A percentile compares a stretch with the other conserved stretches of the same genome.
These are phyloP conservation scores for Xylaria sp. DNA, from an alignment of 495 filamentous ascomycete genomes.

Conservation along the genomic window DNA sequence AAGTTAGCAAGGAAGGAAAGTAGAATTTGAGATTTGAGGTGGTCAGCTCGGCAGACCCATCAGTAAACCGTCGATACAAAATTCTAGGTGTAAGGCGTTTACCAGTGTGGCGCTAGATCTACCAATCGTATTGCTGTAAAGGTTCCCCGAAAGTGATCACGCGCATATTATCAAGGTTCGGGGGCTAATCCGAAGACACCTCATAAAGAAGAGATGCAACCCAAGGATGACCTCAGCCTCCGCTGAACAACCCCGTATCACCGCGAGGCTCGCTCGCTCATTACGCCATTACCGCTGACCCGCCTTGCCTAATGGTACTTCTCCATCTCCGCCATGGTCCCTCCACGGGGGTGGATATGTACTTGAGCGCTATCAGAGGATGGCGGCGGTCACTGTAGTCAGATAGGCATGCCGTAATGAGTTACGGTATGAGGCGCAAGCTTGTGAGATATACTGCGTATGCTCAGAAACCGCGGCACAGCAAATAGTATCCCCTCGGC, in stretches of 20 bases:
- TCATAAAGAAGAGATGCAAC: slow-evolving; percentile 15
- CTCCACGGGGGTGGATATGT: background rate
- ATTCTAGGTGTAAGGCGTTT: slow-evolving; percentile 1
- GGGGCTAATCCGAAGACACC: slow-evolving; percentile 21
- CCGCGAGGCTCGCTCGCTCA: slow-evolving; percentile 12
- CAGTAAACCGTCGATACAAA: slow-evolving; percentile 13
- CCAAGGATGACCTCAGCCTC: slow-evolving; percentile 28
- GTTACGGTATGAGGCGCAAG: background rate
- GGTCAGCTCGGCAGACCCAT: slow-evolving; percentile 18
- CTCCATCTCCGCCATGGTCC: slow-evolving; percentile 4
- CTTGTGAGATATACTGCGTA: background rate
- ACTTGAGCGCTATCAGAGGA: background rate
- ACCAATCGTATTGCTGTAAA: slow-evolving; percentile 9
- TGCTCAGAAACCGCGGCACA: background rate
- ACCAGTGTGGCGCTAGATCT: slow-evolving; percentile 27
- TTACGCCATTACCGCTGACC: background rate
- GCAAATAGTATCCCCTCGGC: background rate
- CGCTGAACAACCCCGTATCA: slow-evolving; percentile 10
- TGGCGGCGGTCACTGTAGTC: background rate
- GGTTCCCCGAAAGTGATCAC: slow-evolving; percentile 20
- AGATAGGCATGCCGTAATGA: background rate
- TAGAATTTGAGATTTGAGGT: slow-evolving; percentile 3
- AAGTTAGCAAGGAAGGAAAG: background rate
- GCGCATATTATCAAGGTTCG: slow-evolving; percentile 15
- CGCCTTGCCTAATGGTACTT: background rate